A percentile compares a stretch with the other conserved stretches of the same genome.
These are phyloP conservation scores for Geotrichum klebahnii DNA, from an alignment of 1,139 yeast species.

Conservation along the genomic window DNA sequence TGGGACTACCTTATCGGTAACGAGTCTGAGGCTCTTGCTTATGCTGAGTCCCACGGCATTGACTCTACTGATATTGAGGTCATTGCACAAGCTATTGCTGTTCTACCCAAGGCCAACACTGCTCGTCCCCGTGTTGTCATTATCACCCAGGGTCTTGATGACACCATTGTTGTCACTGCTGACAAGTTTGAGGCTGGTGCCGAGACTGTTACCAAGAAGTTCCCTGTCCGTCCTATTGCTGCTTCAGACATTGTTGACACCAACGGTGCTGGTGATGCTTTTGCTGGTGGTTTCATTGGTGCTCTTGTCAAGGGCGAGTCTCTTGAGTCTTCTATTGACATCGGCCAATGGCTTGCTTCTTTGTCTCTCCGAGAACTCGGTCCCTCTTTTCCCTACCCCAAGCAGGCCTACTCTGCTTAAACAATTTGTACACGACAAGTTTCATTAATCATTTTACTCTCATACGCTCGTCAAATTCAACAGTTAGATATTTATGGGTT, in stretches of 20 bases:
- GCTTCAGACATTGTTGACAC: slow-evolving; percentile 73
- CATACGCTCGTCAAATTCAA: slow-evolving; percentile 3
- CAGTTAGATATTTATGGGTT: not conserved
- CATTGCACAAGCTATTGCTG: slow-evolving; percentile 78
- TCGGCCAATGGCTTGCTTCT: slow-evolving; percentile 97
- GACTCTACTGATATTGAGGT: slow-evolving; percentile 60
- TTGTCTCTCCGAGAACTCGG: slow-evolving; percentile 90
- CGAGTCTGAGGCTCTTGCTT: slow-evolving; percentile 95
- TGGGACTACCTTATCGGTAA: slow-evolving; percentile 91
- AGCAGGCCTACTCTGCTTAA: slow-evolving; percentile 48
- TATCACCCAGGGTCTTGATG: slow-evolving; percentile 85
- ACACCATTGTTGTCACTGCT: slow-evolving; percentile 67
- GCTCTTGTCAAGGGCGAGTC: slow-evolving; percentile 74
- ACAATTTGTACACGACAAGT: not conserved
- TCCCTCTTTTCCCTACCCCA: slow-evolving; percentile 82
- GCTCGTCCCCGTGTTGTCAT: slow-evolving; percentile 75
- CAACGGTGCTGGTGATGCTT: slow-evolving; percentile 99
- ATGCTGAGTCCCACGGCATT: slow-evolving; percentile 74
- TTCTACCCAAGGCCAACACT: slow-evolving; percentile 70
- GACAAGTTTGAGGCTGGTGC: slow-evolving; percentile 40
- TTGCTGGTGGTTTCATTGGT: slow-evolving; percentile 95
- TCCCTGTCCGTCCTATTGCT: slow-evolving; percentile 69
- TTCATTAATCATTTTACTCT: not conserved
- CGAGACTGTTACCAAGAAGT: slow-evolving; percentile 49
- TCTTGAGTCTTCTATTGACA: slow-evolving; percentile 58